Evolutionary conservation across 2,329 filamentous ascomycete genomes (phyloP).

Genomic region (Fusarium sp.): DNA sequence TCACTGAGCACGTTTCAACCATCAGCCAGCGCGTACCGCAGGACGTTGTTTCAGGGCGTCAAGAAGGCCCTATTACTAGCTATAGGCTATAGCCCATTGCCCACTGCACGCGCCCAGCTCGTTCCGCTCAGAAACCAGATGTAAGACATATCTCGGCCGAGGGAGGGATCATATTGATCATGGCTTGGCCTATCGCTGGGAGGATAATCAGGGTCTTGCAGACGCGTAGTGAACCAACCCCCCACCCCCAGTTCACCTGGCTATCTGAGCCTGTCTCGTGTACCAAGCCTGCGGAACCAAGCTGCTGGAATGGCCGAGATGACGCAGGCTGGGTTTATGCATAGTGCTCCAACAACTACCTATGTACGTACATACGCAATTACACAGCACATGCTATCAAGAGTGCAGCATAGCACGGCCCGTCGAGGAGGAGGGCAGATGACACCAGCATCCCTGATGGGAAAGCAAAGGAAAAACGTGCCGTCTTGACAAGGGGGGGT

Average conservation of each 20-base stretch:
- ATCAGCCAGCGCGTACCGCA: neutral
- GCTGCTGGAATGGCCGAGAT: conserved; percentile 36
- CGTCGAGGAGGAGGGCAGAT: neutral
- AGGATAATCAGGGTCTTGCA: conserved; percentile 1
- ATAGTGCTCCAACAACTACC: conserved; percentile 1
- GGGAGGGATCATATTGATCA: neutral
- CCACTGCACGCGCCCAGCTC: neutral
- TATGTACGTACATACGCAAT: neutral
- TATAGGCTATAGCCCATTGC: neutral
- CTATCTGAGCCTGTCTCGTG: conserved; percentile 1
- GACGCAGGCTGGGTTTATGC: conserved; percentile 10
- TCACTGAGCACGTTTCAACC: neutral
- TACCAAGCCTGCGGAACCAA: conserved; percentile 25
- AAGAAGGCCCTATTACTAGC: neutral
- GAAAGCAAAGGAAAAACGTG: neutral
- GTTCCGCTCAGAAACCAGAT: neutral
- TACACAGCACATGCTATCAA: neutral
- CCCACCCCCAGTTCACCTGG: conserved; percentile 14
- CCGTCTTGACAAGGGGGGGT: neutral
- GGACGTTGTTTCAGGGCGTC: conserved; percentile 9
- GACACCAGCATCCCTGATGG: neutral
- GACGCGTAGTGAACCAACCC: neutral
- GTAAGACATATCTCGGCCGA: neutral
- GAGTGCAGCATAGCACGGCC: neutral
- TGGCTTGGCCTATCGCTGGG: conserved; percentile 11